Evolutionary conservation across 164 flowering plant genomes (phyloP).

Genomic region (Litsea cubeba): DNA sequence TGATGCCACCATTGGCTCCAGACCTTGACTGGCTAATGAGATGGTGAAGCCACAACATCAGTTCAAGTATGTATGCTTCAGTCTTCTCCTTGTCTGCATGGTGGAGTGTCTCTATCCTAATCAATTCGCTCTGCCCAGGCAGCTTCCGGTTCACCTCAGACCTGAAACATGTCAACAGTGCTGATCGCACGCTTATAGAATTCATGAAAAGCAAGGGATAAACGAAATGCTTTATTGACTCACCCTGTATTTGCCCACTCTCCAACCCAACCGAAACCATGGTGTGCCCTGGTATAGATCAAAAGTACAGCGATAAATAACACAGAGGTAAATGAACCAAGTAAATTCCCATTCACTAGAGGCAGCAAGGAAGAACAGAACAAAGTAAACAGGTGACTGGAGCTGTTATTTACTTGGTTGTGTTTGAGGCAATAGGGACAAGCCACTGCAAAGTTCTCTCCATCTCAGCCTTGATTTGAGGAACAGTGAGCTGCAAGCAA

Average conservation of each 20-base stretch:
- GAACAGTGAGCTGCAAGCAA: constrained; percentile 63
- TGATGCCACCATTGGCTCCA: constrained; percentile 38
- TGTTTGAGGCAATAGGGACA: constrained; percentile 91
- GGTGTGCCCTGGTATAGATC: constrained; percentile 69
- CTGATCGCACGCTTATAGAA: background rate
- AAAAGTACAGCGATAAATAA: constrained; percentile 7
- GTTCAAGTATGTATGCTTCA: constrained; percentile 75
- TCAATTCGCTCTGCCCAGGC: constrained; percentile 57
- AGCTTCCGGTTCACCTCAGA: constrained; percentile 69
- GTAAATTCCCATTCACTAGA: background rate
- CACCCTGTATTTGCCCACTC: constrained; percentile 99
- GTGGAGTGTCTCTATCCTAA: constrained; percentile 81
- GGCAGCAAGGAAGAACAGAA: background rate
- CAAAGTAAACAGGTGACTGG: background rate
- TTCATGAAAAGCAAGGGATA: background rate
- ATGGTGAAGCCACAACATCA: constrained; percentile 89
- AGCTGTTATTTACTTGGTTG: constrained; percentile 65
- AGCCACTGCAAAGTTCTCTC: constrained; percentile 98
- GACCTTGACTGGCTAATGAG: constrained; percentile 59
- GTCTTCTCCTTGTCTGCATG: constrained; percentile 95
- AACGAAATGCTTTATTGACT: constrained; percentile 14
- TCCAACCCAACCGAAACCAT: constrained; percentile 99
- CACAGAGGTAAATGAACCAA: background rate
- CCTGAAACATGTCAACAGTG: constrained; percentile 30
- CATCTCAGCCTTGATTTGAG: constrained; percentile 92